Evolutionary conservation across 108 stramenopile species (phyloP).

Genomic region (Pseudonitzschia multiseries): DNA sequence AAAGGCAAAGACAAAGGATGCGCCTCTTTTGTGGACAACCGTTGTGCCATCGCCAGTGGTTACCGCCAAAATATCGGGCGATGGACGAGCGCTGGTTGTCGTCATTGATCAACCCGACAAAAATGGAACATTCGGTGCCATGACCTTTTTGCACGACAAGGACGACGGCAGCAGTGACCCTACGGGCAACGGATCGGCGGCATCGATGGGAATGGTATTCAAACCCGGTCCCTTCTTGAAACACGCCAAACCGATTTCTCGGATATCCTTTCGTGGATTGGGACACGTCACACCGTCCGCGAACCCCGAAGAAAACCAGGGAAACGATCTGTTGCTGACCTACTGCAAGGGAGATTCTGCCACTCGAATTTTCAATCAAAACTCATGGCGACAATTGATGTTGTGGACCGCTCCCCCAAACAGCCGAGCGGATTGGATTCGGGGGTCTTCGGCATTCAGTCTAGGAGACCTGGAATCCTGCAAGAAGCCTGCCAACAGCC

Average conservation of each 20-base stretch:
- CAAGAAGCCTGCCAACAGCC: constrained; percentile 31
- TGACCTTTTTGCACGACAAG: constrained; percentile 61
- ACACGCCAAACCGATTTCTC: constrained; percentile 67
- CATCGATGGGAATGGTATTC: constrained; percentile 63
- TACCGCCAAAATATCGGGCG: constrained; percentile 66
- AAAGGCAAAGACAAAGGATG: constrained; percentile 13
- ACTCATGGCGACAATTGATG: constrained; percentile 74
- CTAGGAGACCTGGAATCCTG: constrained; percentile 77
- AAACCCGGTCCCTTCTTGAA: constrained; percentile 77
- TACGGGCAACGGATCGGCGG: neutral
- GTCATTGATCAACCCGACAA: constrained; percentile 51
- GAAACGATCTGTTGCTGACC: constrained; percentile 83
- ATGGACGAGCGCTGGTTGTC: constrained; percentile 68
- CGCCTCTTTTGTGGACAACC: constrained; percentile 76
- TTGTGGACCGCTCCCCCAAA: constrained; percentile 72
- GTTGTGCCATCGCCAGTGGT: constrained; percentile 43
- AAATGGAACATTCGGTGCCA: constrained; percentile 44
- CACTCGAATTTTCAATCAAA: constrained; percentile 75
- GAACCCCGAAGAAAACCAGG: constrained; percentile 42
- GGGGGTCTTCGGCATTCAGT: constrained; percentile 70
- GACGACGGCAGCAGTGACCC: constrained; percentile 47
- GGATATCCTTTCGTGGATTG: constrained; percentile 73
- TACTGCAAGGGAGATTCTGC: constrained; percentile 57
- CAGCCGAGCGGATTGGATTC: constrained; percentile 79
- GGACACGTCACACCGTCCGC: constrained; percentile 56